Evolutionary conservation across 192 early-diverging fungal species (phyloP), one percentile per base, ranked within the genome.

Genomic region (Dimargaris verticillata): DNA sequence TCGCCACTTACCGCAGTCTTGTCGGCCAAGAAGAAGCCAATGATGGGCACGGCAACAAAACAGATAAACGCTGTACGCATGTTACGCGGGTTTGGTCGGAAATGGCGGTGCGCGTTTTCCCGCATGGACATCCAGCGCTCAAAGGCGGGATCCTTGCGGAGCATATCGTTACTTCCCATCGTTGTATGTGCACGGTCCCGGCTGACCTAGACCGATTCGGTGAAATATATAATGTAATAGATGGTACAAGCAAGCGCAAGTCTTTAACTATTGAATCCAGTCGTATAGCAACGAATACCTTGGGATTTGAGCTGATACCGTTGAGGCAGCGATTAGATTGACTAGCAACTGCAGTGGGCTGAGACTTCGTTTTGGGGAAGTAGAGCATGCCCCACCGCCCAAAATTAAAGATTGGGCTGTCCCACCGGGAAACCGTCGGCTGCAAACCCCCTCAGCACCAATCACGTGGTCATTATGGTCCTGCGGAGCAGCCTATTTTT

Each of bases 21-120:
- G 68, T 51, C 33, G 38, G 61, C 45, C 33, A 66, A n/a, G 64
- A 62, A 69, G 53, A 58, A 59, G 57, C 29, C 41, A 17, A 48
- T 15, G 44, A 22, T 33, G 25, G 38, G 57, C 18, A 63, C 13
- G 25, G 18, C 41, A 18, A 63, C 26, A 5, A 38, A 42, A 6
- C n/a, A 13, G 44, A 38, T 41, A 15, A 61, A n/a, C 7, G 43
- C 48, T 10, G 22, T 24, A n/a, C 45, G 48, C 44, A 47, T 61
- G 44, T 49, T 63, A 1, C 62, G 63, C 2, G 63, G 43, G 15
- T 44, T 63, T 25, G 65, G 68, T 14, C 55, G 55, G 42, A 58
- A 58, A 38, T 58, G 25, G 17, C 14, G 17, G 42, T 58, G 55
- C 33, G 15, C 5, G 7, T n/a, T 38, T 28, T 58, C 55, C 18